Base-by-base conservation (phyloP, 371 early-diverging fungal species). In the Mortierella sp. region DNA sequence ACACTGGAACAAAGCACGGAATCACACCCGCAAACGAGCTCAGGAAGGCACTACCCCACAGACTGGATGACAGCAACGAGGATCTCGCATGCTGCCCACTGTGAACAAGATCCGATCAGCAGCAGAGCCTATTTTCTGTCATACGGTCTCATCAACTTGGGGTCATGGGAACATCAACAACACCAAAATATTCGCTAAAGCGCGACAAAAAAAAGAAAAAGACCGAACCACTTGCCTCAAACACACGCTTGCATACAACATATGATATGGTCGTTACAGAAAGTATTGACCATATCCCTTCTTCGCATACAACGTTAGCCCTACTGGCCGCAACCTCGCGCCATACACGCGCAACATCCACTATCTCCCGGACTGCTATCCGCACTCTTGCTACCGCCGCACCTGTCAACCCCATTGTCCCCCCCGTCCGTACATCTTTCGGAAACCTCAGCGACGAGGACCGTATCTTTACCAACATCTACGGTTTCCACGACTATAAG, bases 401-500 rank as follows among this genome's bases (percentile, higher is more conserved):
- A 13, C 82, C 86, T 26, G 73, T 68, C 68, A 65, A 72, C 88
- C 91, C 52, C 84, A 73, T 70, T 38, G 42, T 71, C 28, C 92
- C 88, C 83, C 90, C 73, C 81, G 91, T 77, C 88, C 88, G 78
- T 84, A 93, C 80, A 24, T 88, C 89, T 31, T 93, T 91, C 76
- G 98, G 98, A 79, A 91, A 91, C 84, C 91, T 98, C 81, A 93
- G 90, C 79, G 99, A 98, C 90, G 91, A 95, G 83, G 99, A 99
- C 90, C 95, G 99, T 80, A 98, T 99, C 84, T 99, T 98, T 91
- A 99, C 98, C 86, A 99, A 99, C 91, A 88, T 99, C 71, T 99
- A 99, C 88, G 95, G 95, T 14, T 92, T 92, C 84, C 97, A 98
- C 88, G 98, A 99, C 89, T 98, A 91, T 84, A 90, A 94, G 26